Conservation (phyloP, 1,139 yeast species). For the Taphrina communis region DNA sequence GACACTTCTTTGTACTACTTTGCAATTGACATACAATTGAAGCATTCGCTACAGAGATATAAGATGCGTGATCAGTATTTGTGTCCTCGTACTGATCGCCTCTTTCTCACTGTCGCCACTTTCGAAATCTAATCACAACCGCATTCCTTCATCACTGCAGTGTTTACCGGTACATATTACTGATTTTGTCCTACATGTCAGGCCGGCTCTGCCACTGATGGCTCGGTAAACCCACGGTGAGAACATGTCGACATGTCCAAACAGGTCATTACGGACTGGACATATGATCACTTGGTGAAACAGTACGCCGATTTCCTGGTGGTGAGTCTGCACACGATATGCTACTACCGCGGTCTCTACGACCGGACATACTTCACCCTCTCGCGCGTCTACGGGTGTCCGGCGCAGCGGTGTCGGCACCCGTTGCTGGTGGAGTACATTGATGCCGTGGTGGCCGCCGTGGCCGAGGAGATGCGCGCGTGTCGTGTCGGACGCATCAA, state of each 20-base stretch:
- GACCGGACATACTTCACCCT: conserved; percentile 51
- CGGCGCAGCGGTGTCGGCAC: conserved; percentile 52
- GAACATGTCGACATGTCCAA: conserved; percentile 3
- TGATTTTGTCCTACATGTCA: too few relatives aligned
- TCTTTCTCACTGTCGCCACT: too few relatives aligned
- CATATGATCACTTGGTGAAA: conserved; percentile 33
- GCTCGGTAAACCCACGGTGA: too few relatives aligned
- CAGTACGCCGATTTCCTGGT: conserved; percentile 49
- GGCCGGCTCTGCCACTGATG: too few relatives aligned
- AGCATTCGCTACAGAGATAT: too few relatives aligned
- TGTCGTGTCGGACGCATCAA: conserved; percentile 48
- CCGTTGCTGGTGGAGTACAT: conserved; percentile 54
- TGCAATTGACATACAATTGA: background rate
- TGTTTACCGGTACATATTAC: too few relatives aligned
- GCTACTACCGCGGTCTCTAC: conserved; percentile 52
- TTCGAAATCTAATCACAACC: too few relatives aligned
- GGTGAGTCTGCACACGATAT: conserved; percentile 51
- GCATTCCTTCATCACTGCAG: too few relatives aligned
- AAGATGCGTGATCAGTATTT: too few relatives aligned
- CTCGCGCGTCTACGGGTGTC: conserved; percentile 51
- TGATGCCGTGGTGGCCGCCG: conserved; percentile 49
- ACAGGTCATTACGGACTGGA: conserved; percentile 22
- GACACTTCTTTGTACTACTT: background rate
- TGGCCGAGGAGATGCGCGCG: conserved; percentile 48
- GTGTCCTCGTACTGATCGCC: too few relatives aligned